A percentile compares a stretch with the other conserved stretches of the same genome.
These are phyloP conservation scores for Xylaria sp. DNA, from an alignment of 2,329 filamentous ascomycete species.

Conservation along the genomic window DNA sequence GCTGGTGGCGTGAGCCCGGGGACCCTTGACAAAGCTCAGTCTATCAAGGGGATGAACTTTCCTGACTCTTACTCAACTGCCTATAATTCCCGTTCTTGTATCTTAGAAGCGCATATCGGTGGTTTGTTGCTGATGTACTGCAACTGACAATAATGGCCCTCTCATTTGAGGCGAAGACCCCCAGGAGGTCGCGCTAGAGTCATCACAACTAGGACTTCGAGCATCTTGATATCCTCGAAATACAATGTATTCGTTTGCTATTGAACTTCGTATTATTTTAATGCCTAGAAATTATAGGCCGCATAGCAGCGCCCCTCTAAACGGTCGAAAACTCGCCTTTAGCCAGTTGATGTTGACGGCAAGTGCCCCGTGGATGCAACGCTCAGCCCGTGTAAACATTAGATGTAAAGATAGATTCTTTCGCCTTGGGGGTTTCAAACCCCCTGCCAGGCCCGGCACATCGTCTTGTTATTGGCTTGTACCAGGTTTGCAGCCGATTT, in stretches of 20 bases:
- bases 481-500: neutral
- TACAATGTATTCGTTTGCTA: neutral
- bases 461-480: neutral
- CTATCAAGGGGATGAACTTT: neutral
- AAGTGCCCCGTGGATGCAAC: neutral
- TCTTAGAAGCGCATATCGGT: neutral
- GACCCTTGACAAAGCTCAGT: conserved; percentile 8
- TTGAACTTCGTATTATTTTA: neutral
- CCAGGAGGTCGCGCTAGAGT: neutral
- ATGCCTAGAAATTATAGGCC: neutral
- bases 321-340: neutral
- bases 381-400: neutral
- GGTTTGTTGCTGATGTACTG: neutral
- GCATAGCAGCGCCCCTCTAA: neutral
- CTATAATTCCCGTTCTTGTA: neutral
- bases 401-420: neutral
- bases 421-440: neutral
- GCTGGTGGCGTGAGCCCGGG: conserved; percentile 46
- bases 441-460: neutral
- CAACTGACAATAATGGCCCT: neutral
- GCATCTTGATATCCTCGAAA: neutral
- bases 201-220: neutral
- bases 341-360: neutral
- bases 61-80: neutral
- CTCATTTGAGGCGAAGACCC: neutral